These are phyloP conservation scores for Xylaria intraflava DNA, from an alignment of 495 filamentous ascomycete species.

Conservation along the genomic window DNA sequence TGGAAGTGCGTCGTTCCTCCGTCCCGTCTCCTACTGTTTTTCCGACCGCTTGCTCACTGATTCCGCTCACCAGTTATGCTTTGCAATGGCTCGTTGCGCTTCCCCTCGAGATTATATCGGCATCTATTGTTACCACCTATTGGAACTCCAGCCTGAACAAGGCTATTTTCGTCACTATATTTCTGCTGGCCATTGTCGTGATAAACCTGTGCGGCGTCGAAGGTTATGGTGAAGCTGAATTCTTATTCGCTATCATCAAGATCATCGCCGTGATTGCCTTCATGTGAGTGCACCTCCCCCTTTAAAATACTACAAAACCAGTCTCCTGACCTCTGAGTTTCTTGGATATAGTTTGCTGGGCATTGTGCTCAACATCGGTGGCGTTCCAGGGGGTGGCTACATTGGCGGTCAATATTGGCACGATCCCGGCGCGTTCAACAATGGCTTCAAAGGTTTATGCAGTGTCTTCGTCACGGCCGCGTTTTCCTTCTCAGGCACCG, in stretches of 20 bases:
- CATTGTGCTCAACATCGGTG: constrained; percentile 72
- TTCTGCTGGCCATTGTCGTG: constrained; percentile 62
- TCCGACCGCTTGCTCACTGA: background rate
- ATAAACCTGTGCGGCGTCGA: constrained; percentile 87
- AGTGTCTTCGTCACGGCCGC: constrained; percentile 89
- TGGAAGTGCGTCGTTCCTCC: constrained; percentile 62
- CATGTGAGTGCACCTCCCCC: constrained; percentile 52
- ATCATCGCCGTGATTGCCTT: constrained; percentile 81
- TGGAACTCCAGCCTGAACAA: constrained; percentile 65
- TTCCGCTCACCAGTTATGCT: constrained; percentile 57
- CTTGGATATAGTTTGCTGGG: constrained; percentile 56
- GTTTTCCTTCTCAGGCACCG: constrained; percentile 88
- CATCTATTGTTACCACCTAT: constrained; percentile 79
- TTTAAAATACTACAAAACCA: background rate
- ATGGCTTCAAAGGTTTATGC: constrained; percentile 93
- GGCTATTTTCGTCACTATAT: constrained; percentile 80
- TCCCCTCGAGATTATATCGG: constrained; percentile 86
- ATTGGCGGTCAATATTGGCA: constrained; percentile 80
- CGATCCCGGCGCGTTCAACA: constrained; percentile 80
- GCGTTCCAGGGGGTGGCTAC: constrained; percentile 66
- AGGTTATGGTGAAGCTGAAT: constrained; percentile 88
- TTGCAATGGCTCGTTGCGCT: constrained; percentile 88
- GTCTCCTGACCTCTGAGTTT: background rate
- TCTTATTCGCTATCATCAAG: constrained; percentile 81
- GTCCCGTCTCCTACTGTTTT: background rate